phyloP scores from a whole-genome alignment of 176 grass and related monocot genomes.

The Carex littledalei region DNA sequence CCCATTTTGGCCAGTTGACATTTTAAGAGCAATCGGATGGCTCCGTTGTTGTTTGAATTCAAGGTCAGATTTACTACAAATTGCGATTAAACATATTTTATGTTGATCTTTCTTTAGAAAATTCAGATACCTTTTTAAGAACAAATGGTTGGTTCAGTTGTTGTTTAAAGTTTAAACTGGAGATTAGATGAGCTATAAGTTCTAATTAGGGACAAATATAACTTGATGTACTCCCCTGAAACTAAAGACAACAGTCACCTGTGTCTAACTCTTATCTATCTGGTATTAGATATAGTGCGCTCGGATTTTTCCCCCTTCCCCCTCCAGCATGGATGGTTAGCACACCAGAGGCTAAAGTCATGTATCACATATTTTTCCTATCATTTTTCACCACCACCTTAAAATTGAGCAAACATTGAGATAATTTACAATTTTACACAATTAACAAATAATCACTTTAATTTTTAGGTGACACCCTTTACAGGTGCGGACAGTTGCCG shows the following conservation, averaged over 20 bases:
- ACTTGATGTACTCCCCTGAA: not conserved
- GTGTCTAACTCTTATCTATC: not conserved
- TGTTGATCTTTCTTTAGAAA: not conserved
- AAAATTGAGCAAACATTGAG: not conserved
- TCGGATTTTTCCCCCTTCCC: too few species aligned
- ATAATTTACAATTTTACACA: not conserved
- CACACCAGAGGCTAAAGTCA: too few species aligned
- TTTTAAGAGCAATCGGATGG: not conserved
- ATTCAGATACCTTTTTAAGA: not conserved
- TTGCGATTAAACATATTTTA: not conserved
- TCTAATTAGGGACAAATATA: not conserved
- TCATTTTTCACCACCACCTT: not conserved
- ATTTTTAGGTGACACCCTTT: constrained; percentile 16
- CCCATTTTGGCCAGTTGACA: not conserved
- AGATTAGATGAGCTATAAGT: not conserved
- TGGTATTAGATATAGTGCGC: too few species aligned
- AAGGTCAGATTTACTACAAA: not conserved
- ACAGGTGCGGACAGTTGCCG: constrained; percentile 32
- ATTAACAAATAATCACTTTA: not conserved
- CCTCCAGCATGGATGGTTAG: too few species aligned
- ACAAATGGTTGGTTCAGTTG: not conserved
- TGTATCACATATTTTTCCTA: too few species aligned
- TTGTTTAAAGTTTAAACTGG: not conserved
- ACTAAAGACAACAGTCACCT: not conserved
- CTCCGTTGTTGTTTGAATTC: not conserved